Conservation (phyloP, 2,329 filamentous ascomycete genomes). For the Anthostomella pinea region DNA sequence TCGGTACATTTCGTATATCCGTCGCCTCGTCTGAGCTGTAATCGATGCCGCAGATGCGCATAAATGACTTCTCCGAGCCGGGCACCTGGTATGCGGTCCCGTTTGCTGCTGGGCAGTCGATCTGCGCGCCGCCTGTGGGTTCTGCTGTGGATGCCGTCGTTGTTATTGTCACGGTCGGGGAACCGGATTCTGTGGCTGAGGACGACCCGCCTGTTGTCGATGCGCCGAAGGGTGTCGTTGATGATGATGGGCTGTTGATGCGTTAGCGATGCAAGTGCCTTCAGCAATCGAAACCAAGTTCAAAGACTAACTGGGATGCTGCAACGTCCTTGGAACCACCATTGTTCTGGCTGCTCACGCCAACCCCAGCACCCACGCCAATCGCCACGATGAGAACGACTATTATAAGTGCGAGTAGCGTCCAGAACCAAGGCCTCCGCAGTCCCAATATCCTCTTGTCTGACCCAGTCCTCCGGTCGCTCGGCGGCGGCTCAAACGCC, state of each 20-base stretch:
- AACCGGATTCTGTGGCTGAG: slow-evolving; percentile 11
- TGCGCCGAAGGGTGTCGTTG: slow-evolving; percentile 2
- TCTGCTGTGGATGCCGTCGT: slow-evolving; percentile 8
- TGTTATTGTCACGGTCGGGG: slow-evolving; percentile 5
- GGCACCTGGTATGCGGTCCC: slow-evolving; percentile 43
- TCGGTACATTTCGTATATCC: slow-evolving; percentile 34
- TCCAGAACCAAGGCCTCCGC: slow-evolving; percentile 35
- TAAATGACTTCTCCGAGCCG: slow-evolving; percentile 39
- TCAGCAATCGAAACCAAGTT: background rate
- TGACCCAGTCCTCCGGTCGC: slow-evolving; percentile 9
- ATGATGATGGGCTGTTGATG: background rate
- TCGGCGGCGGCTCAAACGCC: slow-evolving; percentile 6
- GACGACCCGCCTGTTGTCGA: slow-evolving; percentile 1
- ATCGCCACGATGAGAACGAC: slow-evolving; percentile 33
- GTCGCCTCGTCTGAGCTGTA: slow-evolving; percentile 34
- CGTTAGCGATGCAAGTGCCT: slow-evolving; percentile 4
- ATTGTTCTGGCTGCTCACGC: slow-evolving; percentile 23
- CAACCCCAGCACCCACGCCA: slow-evolving; percentile 38
- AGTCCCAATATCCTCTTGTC: slow-evolving; percentile 29
- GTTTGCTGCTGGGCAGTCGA: slow-evolving; percentile 42
- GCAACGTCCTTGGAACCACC: slow-evolving; percentile 9
- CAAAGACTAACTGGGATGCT: slow-evolving; percentile 25
- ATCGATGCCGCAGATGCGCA: slow-evolving; percentile 45
- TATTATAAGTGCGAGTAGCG: slow-evolving; percentile 27
- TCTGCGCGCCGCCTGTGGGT: slow-evolving; percentile 25